Percentiles rank a stretch among this genome's conserved stretches.
phyloP scores from a whole-genome alignment of 179 eudicot species.

The Corrigiola litoralis region DNA sequence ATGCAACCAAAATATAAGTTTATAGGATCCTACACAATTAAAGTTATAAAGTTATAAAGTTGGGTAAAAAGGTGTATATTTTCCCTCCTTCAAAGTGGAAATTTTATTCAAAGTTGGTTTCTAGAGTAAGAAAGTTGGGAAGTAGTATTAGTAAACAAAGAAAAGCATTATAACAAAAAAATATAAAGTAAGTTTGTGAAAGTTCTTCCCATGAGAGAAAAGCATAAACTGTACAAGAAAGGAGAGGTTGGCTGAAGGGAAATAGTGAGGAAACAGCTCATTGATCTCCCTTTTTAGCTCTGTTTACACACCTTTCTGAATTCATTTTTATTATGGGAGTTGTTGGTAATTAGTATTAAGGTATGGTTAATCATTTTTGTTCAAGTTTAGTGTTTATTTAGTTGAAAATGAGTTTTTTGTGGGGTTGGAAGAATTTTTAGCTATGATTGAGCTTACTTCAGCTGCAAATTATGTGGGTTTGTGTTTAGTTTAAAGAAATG shows the following conservation, averaged over 20 bases:
- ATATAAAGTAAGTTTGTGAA: constrained; percentile 2
- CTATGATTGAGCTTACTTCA: background rate
- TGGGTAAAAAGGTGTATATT: constrained; percentile 14
- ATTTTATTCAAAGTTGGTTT: constrained; percentile 22
- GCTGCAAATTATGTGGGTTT: constrained; percentile 8
- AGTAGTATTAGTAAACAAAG: background rate
- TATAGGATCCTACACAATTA: constrained; percentile 18
- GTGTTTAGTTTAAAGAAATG: background rate
- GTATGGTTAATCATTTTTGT: background rate
- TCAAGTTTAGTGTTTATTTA: background rate
- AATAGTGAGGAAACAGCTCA: constrained; percentile 23
- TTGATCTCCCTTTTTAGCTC: background rate
- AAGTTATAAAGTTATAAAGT: constrained; percentile 23
- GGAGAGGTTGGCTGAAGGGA: constrained; percentile 26
- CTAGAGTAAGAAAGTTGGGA: constrained; percentile 22
- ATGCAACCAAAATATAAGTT: constrained; percentile 25
- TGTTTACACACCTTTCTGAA: background rate
- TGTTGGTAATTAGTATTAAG: background rate
- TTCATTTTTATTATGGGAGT: background rate
- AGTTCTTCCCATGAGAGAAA: constrained; percentile 26
- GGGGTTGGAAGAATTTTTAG: background rate
- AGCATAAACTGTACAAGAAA: constrained; percentile 16
- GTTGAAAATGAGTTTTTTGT: background rate
- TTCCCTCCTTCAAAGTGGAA: constrained; percentile 20
- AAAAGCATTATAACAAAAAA: background rate